Conservation (phyloP, 225 moss, liverwort and hornwort genomes). For the Bryum argenteum region DNA sequence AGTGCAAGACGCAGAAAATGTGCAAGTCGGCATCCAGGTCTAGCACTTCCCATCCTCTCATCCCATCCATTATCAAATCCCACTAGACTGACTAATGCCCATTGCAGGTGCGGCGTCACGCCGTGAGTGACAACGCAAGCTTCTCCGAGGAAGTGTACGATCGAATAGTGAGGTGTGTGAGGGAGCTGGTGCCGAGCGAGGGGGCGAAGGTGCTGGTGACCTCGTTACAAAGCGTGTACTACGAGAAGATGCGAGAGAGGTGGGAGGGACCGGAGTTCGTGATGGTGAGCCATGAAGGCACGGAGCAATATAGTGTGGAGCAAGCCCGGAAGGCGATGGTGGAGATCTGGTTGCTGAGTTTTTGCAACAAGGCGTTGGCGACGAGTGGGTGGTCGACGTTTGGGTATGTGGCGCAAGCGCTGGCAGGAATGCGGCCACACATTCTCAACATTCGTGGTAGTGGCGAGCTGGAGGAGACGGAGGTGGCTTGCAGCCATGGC, state of each 20-base stretch:
- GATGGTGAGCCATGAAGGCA: conserved; percentile 75
- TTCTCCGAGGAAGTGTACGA: conserved; percentile 53
- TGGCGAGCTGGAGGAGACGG: conserved; percentile 19
- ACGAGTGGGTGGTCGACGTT: conserved; percentile 90
- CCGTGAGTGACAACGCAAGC: conserved; percentile 46
- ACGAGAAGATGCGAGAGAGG: conserved; percentile 61
- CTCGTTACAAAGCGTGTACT: conserved; percentile 67
- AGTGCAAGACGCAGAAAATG: conserved; percentile 53
- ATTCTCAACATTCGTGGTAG: conserved; percentile 75
- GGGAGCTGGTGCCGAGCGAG: conserved; percentile 47
- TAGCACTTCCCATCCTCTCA: background rate
- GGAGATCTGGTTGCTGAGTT: conserved; percentile 92
- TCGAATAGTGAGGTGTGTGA: conserved; percentile 60
- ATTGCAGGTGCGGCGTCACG: conserved; percentile 73
- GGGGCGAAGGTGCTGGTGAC: conserved; percentile 54
- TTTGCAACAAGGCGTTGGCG: conserved; percentile 58
- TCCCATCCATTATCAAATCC: too few species aligned
- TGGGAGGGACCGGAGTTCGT: conserved; percentile 68
- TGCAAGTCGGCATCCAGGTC: conserved; percentile 54
- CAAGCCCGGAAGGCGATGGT: conserved; percentile 77
- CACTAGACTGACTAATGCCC: too few species aligned
- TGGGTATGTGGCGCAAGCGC: conserved; percentile 81
- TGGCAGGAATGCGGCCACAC: conserved; percentile 67
- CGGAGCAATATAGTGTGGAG: conserved; percentile 66
- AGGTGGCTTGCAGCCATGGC: conserved; percentile 48